Percentiles rank a stretch among this genome's conserved stretches.
Evolutionary conservation across 345 rosid species (phyloP).

Genomic region (Adansonia digitata): DNA sequence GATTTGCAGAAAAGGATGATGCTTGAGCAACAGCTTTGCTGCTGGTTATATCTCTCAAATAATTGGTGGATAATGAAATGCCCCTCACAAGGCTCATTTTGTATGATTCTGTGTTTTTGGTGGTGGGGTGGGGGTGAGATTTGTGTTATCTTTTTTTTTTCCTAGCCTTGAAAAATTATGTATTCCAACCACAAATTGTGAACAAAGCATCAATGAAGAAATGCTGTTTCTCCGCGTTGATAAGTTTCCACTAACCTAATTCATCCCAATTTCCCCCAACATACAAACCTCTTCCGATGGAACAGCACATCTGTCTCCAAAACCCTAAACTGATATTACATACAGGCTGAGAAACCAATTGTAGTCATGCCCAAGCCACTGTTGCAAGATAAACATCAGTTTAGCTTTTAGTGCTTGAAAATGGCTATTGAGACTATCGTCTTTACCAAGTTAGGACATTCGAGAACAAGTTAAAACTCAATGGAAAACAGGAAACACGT

Average conservation of each 20-base stretch:
- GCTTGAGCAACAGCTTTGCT: not conserved
- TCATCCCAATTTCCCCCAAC: not conserved
- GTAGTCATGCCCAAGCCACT: too few species aligned
- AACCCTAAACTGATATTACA: too few species aligned
- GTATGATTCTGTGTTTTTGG: conserved; percentile 17
- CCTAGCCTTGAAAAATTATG: conserved; percentile 8
- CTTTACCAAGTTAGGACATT: not conserved
- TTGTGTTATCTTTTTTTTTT: not conserved
- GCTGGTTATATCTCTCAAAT: not conserved
- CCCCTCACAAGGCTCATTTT: conserved; percentile 15
- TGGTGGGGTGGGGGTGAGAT: too few species aligned
- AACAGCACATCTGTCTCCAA: too few species aligned
- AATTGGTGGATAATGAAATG: not conserved
- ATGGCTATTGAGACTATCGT: not conserved
- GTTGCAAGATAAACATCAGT: not conserved
- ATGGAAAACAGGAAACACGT: not conserved
- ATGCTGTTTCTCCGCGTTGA: not conserved
- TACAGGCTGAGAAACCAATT: too few species aligned
- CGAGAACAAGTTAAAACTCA: not conserved
- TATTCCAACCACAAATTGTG: conserved; percentile 11
- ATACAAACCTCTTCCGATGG: too few species aligned
- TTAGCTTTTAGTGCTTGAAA: not conserved
- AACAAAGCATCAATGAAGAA: conserved; percentile 10
- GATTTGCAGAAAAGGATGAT: not conserved
- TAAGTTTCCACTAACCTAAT: not conserved